Evolutionary conservation across 768 basidiomycete species (phyloP).

Genomic region (Mycena belliarum): DNA sequence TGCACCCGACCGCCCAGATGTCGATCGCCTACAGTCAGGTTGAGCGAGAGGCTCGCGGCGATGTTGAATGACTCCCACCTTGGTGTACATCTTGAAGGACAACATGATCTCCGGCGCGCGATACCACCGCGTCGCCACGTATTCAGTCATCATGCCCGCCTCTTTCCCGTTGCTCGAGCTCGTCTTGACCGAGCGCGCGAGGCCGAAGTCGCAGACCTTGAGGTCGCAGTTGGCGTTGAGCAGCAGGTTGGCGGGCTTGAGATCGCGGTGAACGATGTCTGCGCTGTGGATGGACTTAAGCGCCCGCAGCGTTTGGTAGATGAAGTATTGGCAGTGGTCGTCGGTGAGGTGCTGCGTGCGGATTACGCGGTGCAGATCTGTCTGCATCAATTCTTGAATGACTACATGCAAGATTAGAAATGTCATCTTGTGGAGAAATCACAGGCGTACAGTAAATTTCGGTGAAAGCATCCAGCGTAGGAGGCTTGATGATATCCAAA

Average conservation of each 20-base stretch:
- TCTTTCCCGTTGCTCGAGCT: conserved; percentile 59
- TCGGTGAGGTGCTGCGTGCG: conserved; percentile 88
- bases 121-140: conserved; percentile 93
- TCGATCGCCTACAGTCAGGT: conserved; percentile 59
- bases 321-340: conserved; percentile 86
- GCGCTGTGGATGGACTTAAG: conserved; percentile 90
- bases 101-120: conserved; percentile 95
- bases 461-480: conserved; percentile 72
- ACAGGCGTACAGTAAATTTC: conserved; percentile 77
- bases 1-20: conserved; percentile 75
- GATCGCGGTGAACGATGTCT: conserved; percentile 74
- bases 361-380: conserved; percentile 89
- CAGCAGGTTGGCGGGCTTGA: conserved; percentile 86
- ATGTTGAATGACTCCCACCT: conserved; percentile 39
- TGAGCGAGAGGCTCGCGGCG: no score
- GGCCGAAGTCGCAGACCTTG: conserved; percentile 88
- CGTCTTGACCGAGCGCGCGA: conserved; percentile 67
- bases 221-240: conserved; percentile 90
- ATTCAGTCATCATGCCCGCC: conserved; percentile 74
- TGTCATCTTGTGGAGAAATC: conserved; percentile 6
- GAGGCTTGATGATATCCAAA: conserved; percentile 85
- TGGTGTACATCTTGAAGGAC: conserved; percentile 87
- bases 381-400: conserved; percentile 89
- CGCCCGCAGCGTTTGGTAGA: conserved; percentile 83
- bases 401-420: conserved; percentile 39